Percentiles rank a stretch among this genome's conserved stretches.
Conservation (phyloP, 345 rosid species). For the Cardamine resedifolia region DNA sequence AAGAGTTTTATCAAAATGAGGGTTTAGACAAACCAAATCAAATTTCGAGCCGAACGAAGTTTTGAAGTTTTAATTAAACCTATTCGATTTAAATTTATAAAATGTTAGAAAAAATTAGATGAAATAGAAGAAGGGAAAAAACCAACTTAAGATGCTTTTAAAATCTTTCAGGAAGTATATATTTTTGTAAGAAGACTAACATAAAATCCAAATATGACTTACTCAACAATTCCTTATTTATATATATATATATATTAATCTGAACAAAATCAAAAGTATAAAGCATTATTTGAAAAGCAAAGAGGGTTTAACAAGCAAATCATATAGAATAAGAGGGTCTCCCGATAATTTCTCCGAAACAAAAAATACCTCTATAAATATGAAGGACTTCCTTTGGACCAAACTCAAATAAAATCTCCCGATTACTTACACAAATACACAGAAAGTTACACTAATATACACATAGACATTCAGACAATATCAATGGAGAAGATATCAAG, state of each 20-base stretch:
- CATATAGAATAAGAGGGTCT: conserved; percentile 10
- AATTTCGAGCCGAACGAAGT: not conserved
- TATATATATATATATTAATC: not conserved
- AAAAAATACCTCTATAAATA: conserved; percentile 28
- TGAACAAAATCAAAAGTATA: conserved; percentile 6
- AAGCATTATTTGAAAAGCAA: not conserved
- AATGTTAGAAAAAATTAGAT: not conserved
- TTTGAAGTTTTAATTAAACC: not conserved
- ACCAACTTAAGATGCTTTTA: no score
- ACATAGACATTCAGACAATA: not conserved
- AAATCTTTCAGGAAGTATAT: not conserved
- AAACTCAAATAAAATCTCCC: conserved; percentile 25
- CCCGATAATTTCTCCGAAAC: not conserved
- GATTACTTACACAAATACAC: conserved; percentile 5
- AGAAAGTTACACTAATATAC: not conserved
- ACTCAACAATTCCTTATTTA: no score
- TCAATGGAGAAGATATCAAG: conserved; percentile 55
- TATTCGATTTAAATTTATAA: not conserved
- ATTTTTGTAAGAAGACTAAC: not conserved
- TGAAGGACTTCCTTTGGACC: conserved; percentile 5
- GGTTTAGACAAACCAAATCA: not conserved
- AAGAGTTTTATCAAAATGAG: not conserved
- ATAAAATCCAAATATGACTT: not conserved
- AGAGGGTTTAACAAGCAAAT: not conserved
- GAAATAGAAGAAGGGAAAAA: no score